Evolutionary conservation across 2,329 filamentous ascomycete genomes (phyloP).

Genomic region (Talaromyces sp.): DNA sequence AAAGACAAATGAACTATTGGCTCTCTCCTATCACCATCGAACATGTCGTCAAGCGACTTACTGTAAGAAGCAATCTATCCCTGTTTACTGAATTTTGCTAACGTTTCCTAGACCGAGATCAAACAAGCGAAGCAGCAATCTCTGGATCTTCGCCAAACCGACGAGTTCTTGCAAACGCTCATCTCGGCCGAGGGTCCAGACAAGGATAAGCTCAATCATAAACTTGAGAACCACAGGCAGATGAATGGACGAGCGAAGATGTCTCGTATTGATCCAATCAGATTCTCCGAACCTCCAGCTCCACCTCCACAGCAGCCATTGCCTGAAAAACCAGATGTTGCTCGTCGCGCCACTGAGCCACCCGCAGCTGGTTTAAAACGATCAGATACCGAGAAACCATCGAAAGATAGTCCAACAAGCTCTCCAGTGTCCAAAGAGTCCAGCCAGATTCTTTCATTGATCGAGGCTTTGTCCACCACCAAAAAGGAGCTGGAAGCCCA

Average conservation of each 20-base stretch:
- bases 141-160: constrained; percentile 77
- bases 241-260: constrained; percentile 47
- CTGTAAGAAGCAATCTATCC: constrained; percentile 51
- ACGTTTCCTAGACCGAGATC: constrained; percentile 70
- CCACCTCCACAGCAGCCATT: constrained; percentile 90
- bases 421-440: constrained; percentile 54
- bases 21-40: constrained; percentile 87
- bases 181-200: constrained; percentile 66
- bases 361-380: constrained; percentile 63
- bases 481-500: constrained; percentile 88
- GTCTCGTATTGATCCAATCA: constrained; percentile 68
- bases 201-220: constrained; percentile 43
- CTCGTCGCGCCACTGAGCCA: constrained; percentile 43
- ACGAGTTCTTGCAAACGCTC: constrained; percentile 74
- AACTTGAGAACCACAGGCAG: constrained; percentile 43
- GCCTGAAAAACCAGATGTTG: constrained; percentile 82
- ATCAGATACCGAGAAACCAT: constrained; percentile 66
- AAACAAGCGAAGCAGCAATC: constrained; percentile 83
- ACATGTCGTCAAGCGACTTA: constrained; percentile 83
- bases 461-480: constrained; percentile 77
- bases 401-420: constrained; percentile 50
- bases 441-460: constrained; percentile 77
- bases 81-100: background rate
- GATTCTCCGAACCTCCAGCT: constrained; percentile 89
- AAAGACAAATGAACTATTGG: constrained; percentile 77